Base-by-base conservation (phyloP, 306 rosid genomes). In the Purshia tridentata region DNA sequence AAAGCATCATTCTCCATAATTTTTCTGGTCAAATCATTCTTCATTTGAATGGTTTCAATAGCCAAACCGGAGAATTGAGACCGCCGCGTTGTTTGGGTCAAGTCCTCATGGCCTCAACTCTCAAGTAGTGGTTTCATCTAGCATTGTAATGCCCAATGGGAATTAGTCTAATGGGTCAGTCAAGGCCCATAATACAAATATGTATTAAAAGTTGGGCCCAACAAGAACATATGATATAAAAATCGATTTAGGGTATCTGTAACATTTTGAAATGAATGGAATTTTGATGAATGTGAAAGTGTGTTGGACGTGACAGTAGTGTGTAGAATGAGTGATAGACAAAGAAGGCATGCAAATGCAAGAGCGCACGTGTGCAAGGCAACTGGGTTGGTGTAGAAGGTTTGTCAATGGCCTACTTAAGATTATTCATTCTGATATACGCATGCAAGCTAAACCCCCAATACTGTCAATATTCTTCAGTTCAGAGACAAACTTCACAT, bases 341-440 rank as follows among this genome's bases (percentile, higher is more conserved):
- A 72, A 40, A 50, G 22, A 11, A 72, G 60, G 23, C 2, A 65
- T 15, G 69, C 13, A 15, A 23, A 45, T 52, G 65, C 22, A 44
- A 73, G 12, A 69, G 61, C 76, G 56, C 79, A 87, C 89, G 92
- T 85, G 88, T 76, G 87, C 54, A 59, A 23, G 51, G 20, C 60
- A 78, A 77, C 49, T 40, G 47, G 14, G 54, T n/a, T 68, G 82
- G 86, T 77, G 76, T 73, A 47, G 72, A 78, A 66, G 84, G 66
- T 76, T 74, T 79, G 84, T 79, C 89, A 77, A 48, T 82, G 87
- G 77, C 9, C 44, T 15, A 6, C 2, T 9, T 1, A 58, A 12
- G 44, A 49, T 76, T 58, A 42, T 10, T 12, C 41, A 57, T 22
- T 16, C 35, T 29, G n/a, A 19, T 11, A 6, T 58, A 50, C 65